Percentiles rank a stretch among this genome's conserved stretches.
Conservation (phyloP, 768 basidiomycete species). For the Xerocomellus intermedius region DNA sequence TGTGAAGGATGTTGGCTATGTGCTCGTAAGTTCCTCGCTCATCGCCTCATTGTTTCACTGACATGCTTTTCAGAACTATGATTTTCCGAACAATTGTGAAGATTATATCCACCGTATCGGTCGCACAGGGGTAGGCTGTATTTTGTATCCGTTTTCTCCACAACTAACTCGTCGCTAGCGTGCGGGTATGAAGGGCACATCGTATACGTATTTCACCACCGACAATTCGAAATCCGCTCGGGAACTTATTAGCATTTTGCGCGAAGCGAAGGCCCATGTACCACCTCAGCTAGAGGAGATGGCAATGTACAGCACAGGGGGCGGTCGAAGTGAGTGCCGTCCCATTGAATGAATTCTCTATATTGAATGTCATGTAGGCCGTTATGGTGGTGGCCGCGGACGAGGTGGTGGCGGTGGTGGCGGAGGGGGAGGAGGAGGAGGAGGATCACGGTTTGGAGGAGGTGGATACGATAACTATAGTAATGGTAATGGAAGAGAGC, state of each 20-base stretch:
- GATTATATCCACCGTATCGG: constrained; percentile 99
- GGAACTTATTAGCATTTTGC: constrained; percentile 82
- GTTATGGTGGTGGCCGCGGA: constrained; percentile 49
- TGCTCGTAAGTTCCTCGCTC: constrained; percentile 65
- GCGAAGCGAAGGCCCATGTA: constrained; percentile 82
- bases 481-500: constrained; percentile 24
- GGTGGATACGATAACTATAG: constrained; percentile 23
- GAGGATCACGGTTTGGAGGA: constrained; percentile 19
- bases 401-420: constrained; percentile 28
- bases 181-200: constrained; percentile 87
- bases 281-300: constrained; percentile 93
- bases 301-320: constrained; percentile 82
- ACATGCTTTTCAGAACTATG: constrained; percentile 68
- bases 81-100: constrained; percentile 97
- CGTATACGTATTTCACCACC: constrained; percentile 96
- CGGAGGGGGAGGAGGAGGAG: too few species aligned
- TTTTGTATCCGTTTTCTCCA: background rate
- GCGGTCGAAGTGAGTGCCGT: constrained; percentile 57
- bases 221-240: constrained; percentile 94
- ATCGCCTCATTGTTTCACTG: constrained; percentile 1
- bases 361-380: constrained; percentile 42
- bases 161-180: constrained; percentile 49
- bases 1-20: constrained; percentile 99
- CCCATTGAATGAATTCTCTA: background rate
- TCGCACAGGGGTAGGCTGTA: constrained; percentile 76